Conservation (phyloP, 495 filamentous ascomycete species). For the Recurvomyces mirabilis region DNA sequence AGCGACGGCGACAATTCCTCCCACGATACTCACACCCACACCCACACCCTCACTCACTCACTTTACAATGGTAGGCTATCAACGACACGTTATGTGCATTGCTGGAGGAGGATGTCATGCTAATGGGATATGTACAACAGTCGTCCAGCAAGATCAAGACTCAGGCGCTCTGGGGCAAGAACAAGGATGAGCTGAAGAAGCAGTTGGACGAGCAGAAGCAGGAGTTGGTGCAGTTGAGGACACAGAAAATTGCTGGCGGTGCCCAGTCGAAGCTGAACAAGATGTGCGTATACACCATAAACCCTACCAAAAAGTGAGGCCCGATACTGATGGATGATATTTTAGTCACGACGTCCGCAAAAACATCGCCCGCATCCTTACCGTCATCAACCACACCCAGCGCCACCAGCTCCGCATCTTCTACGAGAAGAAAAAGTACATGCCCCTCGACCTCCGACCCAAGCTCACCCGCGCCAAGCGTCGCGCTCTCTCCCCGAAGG, state of each 20-base stretch:
- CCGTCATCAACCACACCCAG: conserved; percentile 98
- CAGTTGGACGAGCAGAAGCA: conserved; percentile 65
- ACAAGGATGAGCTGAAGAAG: conserved; percentile 91
- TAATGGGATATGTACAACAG: no score
- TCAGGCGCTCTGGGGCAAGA: conserved; percentile 93
- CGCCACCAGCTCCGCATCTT: conserved; percentile 93
- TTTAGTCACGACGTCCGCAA: conserved; percentile 95
- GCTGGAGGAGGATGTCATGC: no score
- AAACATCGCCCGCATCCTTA: conserved; percentile 94
- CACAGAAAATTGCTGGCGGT: conserved; percentile 92
- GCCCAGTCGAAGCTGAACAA: conserved; percentile 88
- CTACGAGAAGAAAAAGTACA: conserved; percentile 99
- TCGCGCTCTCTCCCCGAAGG: conserved; percentile 79
- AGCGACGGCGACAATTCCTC: not conserved
- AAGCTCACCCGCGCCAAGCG: conserved; percentile 96
- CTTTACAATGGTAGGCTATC: no score
- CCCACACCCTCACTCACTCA: no score
- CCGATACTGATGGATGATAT: not conserved
- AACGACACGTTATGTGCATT: no score
- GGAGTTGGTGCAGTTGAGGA: conserved; percentile 83
- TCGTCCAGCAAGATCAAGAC: conserved; percentile 90
- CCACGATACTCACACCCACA: conserved; percentile 6
- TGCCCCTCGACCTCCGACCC: conserved; percentile 88
- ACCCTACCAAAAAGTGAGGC: not conserved
- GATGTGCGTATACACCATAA: conserved; percentile 54